Evolutionary conservation across 768 basidiomycete species (phyloP), one percentile per base, ranked within the genome.

Genomic region (Candolleomyces aberdarensis): DNA sequence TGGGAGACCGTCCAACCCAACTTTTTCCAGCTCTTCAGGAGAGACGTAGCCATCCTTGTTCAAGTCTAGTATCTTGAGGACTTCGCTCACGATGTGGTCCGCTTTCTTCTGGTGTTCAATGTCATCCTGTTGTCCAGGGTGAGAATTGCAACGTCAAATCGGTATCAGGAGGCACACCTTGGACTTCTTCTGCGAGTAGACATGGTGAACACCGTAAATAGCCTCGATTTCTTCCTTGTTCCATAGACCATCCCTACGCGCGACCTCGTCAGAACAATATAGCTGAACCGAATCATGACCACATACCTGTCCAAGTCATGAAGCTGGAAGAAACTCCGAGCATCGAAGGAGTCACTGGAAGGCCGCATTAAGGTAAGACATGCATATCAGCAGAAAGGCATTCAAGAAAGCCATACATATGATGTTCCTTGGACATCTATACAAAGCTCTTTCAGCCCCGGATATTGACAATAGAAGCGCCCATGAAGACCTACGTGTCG

Each of bases 171-270:
- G 60, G 29, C 60, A 14, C 60, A 83, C 90, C 80, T 85, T 88
- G 36, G 87, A 91, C 74, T 89, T 85, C 76, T 88, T 88, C 78
- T 88, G 88, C 48, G 88, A 91, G 71, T 89, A 92, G 59, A 94
- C 81, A 69, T 98, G 96, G 72, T 97, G 94, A 8, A 98, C 89
- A 57, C 96, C 96, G 65, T 99, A 99, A 43, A 99, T 86, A 19
- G 95, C 94, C 73, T 97, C 91, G 62, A 99, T 90, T 72, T 99
- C 96, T 58, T 87, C 87, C 61, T 80, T 79, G 70, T 92, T 88
- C 88, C 94, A 94, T 57, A 83, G 68, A 0, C 92, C 92, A 69
- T 98, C 86, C 43, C 90, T 92, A 66, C 26, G 13, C 2, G 50
- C 40, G 49, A n/a, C 53, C 26, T 63, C 62, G 50, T 63, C 50